Evolutionary conservation across 345 rosid genomes (phyloP).

Genomic region (Kandelia obovata): DNA sequence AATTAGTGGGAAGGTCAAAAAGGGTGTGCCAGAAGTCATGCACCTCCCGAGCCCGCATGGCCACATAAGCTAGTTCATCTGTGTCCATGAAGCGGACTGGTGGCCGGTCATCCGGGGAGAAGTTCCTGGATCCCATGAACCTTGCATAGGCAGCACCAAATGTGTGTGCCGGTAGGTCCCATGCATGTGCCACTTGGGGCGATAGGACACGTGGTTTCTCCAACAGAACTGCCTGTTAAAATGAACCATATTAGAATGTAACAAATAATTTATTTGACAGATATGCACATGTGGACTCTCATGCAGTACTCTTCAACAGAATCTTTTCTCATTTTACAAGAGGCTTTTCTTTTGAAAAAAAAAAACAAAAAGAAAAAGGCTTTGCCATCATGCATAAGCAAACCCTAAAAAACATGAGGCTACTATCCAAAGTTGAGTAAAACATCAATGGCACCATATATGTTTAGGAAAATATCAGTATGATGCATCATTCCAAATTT

Average conservation of each 20-base stretch:
- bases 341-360: too few species aligned
- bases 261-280: neutral
- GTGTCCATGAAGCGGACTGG: slow-evolving; percentile 80
- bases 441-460: too few species aligned
- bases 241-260: neutral
- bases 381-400: too few species aligned
- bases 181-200: slow-evolving; percentile 55
- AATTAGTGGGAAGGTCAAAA: slow-evolving; percentile 63
- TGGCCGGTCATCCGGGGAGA: slow-evolving; percentile 72
- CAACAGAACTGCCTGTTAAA: slow-evolving; percentile 50
- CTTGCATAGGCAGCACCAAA: slow-evolving; percentile 83
- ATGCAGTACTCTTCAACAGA: neutral
- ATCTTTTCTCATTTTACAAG: too few species aligned
- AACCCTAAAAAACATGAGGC: too few species aligned
- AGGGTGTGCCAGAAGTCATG: slow-evolving; percentile 86
- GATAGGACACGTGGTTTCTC: slow-evolving; percentile 68
- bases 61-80: slow-evolving; percentile 62
- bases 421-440: too few species aligned
- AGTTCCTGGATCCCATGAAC: slow-evolving; percentile 86
- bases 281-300: neutral
- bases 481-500: too few species aligned
- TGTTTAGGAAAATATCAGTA: too few species aligned
- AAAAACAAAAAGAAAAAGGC: too few species aligned
- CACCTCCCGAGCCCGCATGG: slow-evolving; percentile 70
- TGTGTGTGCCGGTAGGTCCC: slow-evolving; percentile 68